Base-by-base conservation (phyloP, 192 early-diverging fungal species). In the Podila horticola region DNA sequence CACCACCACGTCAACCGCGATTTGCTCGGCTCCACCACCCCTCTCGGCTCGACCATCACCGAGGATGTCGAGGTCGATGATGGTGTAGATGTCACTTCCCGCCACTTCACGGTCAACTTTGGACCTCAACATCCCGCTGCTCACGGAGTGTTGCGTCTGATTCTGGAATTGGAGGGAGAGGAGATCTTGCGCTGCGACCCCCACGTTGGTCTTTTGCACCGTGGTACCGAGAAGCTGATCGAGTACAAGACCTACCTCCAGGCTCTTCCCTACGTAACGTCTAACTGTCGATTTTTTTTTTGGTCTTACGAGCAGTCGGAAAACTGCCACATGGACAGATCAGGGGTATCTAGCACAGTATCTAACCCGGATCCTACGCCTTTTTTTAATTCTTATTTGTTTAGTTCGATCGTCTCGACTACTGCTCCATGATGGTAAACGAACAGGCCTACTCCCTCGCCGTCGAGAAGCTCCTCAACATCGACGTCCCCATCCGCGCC, bases 381-480 rank as follows among this genome's bases (percentile, higher is more conserved):
- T 38, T 63, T 33, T 41, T 63, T 24, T 45, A 20, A n/a, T 31
- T 41, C 17, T 17, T 12, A 8, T 31, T 34, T 24, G 24, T 45
- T 5, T 57, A 79, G 75, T 97, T 99, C 88, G 98, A 98, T 85
- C 97, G 97, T 63, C 88, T 97, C 74, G 96, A 98, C 84, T 99
- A 99, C 83, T 93, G 96, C 62, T 99, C 98, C 49, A 99, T 99
- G 97, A 99, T 99, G 98, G 93, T 92, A 69, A 99, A 99, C 87
- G 98, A 99, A 86, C 94, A 98, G 88, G 93, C 93, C 13, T 99
- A 98, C 85, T 97, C 97, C 55, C 88, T 99, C 45, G 97, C 98
- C 31, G 96, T 98, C 17, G 98, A 99, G 84, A 99, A 99, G 83
- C 89, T 99, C 41, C 91, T 99, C 62, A 99, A 99, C 91, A 95